Conservation (phyloP, 2,329 filamentous ascomycete species). For the Simplicillium aogashimaense region DNA sequence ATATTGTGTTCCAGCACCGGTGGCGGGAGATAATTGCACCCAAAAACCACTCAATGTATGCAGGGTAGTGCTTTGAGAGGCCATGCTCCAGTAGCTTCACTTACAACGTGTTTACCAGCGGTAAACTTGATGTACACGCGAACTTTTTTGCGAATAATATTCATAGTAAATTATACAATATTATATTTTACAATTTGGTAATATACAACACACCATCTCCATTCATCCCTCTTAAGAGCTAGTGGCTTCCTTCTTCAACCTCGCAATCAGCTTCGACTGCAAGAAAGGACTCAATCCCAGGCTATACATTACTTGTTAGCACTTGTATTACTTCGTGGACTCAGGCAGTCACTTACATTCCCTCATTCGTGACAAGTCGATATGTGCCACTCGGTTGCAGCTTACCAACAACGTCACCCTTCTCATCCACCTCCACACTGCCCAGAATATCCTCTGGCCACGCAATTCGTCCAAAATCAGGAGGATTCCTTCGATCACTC, state of each 20-base stretch:
- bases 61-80: too few species aligned
- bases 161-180: too few species aligned
- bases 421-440: conserved; percentile 52
- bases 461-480: conserved; percentile 57
- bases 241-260: conserved; percentile 32
- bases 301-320: conserved; percentile 21
- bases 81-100: too few species aligned
- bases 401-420: conserved; percentile 46
- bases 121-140: too few species aligned
- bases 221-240: too few species aligned
- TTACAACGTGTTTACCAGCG: too few species aligned
- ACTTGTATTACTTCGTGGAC: background rate
- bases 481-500: conserved; percentile 53
- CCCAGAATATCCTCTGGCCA: conserved; percentile 63
- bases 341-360: conserved; percentile 60
- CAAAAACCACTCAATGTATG: too few species aligned
- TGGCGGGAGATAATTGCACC: too few species aligned
- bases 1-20: too few species aligned
- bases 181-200: too few species aligned
- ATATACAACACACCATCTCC: too few species aligned
- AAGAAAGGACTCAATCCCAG: conserved; percentile 45
- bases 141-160: too few species aligned
- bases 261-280: conserved; percentile 38
- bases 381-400: conserved; percentile 54
- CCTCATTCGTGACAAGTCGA: conserved; percentile 53